Evolutionary conservation across 768 basidiomycete genomes (phyloP), one percentile per base, ranked within the genome.

Genomic region (Agaricus subrufescens): DNA sequence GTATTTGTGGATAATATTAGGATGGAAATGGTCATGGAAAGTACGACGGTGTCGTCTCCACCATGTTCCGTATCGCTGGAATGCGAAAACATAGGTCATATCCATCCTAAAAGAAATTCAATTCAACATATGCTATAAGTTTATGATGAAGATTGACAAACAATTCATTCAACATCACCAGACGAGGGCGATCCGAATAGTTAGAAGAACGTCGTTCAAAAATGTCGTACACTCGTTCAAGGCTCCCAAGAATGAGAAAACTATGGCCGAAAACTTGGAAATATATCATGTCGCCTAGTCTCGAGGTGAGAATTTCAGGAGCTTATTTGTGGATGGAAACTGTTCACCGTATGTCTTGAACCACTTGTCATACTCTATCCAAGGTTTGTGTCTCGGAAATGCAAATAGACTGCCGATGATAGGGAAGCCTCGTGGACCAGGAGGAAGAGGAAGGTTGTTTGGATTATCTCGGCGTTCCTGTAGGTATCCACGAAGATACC

Each of bases 281-380:
- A 34, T 61, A 61, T 8, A 58, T 37, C 15, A 61, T 46, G 40
- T 61, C 57, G 6, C 60, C 60, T 61, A 30, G 46, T n/a, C 27
- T 26, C 11, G n/a, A 14, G 3, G 4, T 29, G 14, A 3, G 15
- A 29, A 12, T 4, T 1, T 27, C 14, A 31, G 2, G 29, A 9
- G 2, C 7, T 12, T 30, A 30, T 1, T 12, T 10, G 19, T 19
- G 19, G 34, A 34, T 34, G 11, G 11, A n/a, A 4, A 10, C 6
- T 3, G 31, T 15, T 47, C 7, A 47, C 46, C 46, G n/a, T 47
- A 47, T 29, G 31, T 31, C 29, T 47, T 47, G 46, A 47, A 47
- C 56, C 52, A 59, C 34, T 56, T 55, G 25, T 59, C 54, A 56
- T 52, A 62, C 34, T 38, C 56, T 46, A 37, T 38, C 47, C 40